Evolutionary conservation across 2,329 filamentous ascomycete species (phyloP), one percentile per base, ranked within the genome.

Genomic region (Aspergillus jensenii): DNA sequence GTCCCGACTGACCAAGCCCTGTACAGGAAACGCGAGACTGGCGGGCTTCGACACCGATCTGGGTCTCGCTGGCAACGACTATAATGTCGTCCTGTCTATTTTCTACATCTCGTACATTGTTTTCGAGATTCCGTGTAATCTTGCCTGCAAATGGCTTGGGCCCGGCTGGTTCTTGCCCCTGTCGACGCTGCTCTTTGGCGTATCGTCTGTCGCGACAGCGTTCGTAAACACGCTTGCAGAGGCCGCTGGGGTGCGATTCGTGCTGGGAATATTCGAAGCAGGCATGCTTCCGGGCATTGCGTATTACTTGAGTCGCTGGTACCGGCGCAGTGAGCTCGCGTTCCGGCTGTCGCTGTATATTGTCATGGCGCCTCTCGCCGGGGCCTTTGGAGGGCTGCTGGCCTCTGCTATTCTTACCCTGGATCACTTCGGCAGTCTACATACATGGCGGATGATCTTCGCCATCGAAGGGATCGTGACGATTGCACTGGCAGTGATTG

Each of bases 101-200:
- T 91, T 91, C 74, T 91, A 89, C 72, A 80, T 91, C 68, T 84
- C 84, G 7, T 91, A 91, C 72, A 90, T 90, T 65, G 25, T 90
- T 48, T 89, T 89, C 63, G 85, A 90, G 70, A 87, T 91, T 43
- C 88, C 89, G 0, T 80, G 80, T 55, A 91, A 86, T 62, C 81
- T 91, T 59, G 72, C 79, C 17, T 90, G 88, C 78, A 91, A 91
- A 71, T 86, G 80, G 77, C 76, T 90, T 6, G 88, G 89, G 0
- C 89, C 89, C 0, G 87, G 87, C 40, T 90, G 86, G 86, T 91
- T 87, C 69, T 81, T 91, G 17, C 89, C 89, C 0, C 68, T 77
- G 4, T 83, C 82, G 23, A 83, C 86, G 0, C 74, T 90, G 1
- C 78, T 80, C 40, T 91, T 90, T 62, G 88, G 87, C 5, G 76